Base-by-base conservation (phyloP, 495 filamentous ascomycete species). In the Corynascus novoguineensis region DNA sequence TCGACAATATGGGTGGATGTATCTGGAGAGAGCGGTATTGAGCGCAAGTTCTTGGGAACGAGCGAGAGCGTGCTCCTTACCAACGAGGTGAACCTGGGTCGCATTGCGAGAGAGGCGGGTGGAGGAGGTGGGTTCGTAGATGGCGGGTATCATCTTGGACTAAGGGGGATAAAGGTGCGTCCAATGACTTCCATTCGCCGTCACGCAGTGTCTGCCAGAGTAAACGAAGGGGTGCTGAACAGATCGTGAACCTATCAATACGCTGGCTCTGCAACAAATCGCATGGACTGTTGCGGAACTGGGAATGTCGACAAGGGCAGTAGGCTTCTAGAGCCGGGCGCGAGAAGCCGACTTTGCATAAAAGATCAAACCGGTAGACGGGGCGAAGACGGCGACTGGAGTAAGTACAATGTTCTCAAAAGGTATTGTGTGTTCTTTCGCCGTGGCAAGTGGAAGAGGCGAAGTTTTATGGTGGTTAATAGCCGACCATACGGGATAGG, bases 1-100 rank as follows among this genome's bases (percentile, higher is more conserved):
- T 97, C 92, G 31, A 98, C 92, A 72, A 97, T 96, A 72, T 97
- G 90, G 41, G 93, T 92, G 47, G 92, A 92, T 64, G 92, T 92
- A 80, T 97, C 93, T 98, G 46, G 38, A 58, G 22, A 60, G 51
- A 48, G 56, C 63, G 59, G 65, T 62, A 55, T 68, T 64, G 63
- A 61, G 62, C 52, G 61, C 59, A 60, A 59, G 42, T 63, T 50
- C 58, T 53, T 42, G 9, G 56, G 22, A 47, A 49, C 32, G 38
- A 57, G 52, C 34, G 52, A 55, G 52, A 22, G 2, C n/a, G n/a
- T 31, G 54, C 45, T 66, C 57, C 93, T 93, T 90, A 98, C 93
- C 93, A 81, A 98, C 92, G 70, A 98, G 89, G 75, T 84, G 69
- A 97, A 98, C 70, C 86, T 91, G 67, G 58, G 84, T 83, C 54